Base-by-base conservation (phyloP, 164 flowering plant genomes). In the Litsea cubeba region DNA sequence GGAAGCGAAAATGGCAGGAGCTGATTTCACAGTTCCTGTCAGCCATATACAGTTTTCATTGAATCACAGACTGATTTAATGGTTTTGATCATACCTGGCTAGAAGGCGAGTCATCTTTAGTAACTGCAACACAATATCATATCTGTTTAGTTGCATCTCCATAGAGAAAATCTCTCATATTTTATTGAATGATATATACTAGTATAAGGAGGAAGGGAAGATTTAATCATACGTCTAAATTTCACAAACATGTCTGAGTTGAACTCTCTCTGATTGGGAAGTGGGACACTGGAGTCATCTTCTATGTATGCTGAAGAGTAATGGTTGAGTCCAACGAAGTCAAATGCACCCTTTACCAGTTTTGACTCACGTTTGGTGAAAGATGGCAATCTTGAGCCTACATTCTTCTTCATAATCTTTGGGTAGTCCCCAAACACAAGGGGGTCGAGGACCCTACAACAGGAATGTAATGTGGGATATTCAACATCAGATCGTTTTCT, bases 391-490 rank as follows among this genome's bases (percentile, higher is more conserved):
- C 93, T 84, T 1, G 79, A 50, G 2, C 90, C 89, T 1, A 51
- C 90, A 35, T 35, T 83, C 71, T 74, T 72, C 75, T 81, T 89
- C 95, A 90, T 88, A 67, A 62, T 69, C 22, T 76, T 58, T 0
- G 93, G 95, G 75, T 93, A 91, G 66, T 87, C 91, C 68, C 98
- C 98, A 75, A 62, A 77, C 15, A 85, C 76, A 69, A 91, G 64
- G 5, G 91, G 93, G 50, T 83, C 22, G 50, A 84, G 3, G 40
- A 30, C 17, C 69, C 69, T 66, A 20, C 69, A 28, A n/a, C 46
- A 8, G 46, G 11, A 7, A 40, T 40, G 46, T 40, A 40, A 40
- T 40, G 46, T 1, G 46, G 10, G 46, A 40, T 8, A 40, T 40
- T 40, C 46, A 40, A 0, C 46, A 5, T 5, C 8, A 1, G 46